Conservation (phyloP, 2,329 filamentous ascomycete species). For the Chrysoporthe deuterocubensis region DNA sequence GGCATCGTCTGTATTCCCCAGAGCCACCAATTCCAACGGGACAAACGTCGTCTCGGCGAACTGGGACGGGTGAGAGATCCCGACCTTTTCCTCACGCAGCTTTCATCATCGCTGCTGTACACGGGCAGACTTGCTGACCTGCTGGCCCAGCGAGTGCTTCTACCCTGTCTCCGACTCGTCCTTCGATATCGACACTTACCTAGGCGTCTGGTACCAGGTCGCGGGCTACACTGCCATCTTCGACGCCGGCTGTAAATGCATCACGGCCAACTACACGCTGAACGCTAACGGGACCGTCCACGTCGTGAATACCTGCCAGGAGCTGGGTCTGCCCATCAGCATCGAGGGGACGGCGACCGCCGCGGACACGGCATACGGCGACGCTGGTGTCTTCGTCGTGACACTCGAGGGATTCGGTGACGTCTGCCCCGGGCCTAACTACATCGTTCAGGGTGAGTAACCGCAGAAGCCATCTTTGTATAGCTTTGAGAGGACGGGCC, state of each 20-base stretch:
- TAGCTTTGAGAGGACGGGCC: no score
- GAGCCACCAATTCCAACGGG: conserved; percentile 23
- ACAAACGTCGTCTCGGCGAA: conserved; percentile 22
- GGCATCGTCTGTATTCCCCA: conserved; percentile 7
- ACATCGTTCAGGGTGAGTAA: conserved; percentile 32
- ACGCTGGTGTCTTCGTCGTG: conserved; percentile 30
- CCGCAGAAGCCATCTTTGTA: background rate
- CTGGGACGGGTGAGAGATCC: conserved; percentile 25
- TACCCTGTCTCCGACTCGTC: conserved; percentile 30
- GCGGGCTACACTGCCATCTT: conserved; percentile 30
- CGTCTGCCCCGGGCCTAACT: conserved; percentile 30
- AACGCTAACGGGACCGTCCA: conserved; percentile 30
- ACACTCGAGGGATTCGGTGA: conserved; percentile 27
- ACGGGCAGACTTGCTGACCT: background rate
- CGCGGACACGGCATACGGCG: conserved; percentile 29
- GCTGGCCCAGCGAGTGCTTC: conserved; percentile 26
- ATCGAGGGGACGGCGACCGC: conserved; percentile 29
- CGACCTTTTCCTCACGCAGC: background rate
- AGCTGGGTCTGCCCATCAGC: conserved; percentile 25
- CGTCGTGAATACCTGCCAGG: conserved; percentile 30
- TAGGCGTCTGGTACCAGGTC: conserved; percentile 31
- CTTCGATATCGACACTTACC: conserved; percentile 29
- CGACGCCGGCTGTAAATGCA: conserved; percentile 29
- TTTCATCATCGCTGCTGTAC: background rate
- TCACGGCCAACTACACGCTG: conserved; percentile 31